These are phyloP conservation scores for Spinellus fusiger DNA, from an alignment of 192 early-diverging fungal genomes.

Conservation along the genomic window DNA sequence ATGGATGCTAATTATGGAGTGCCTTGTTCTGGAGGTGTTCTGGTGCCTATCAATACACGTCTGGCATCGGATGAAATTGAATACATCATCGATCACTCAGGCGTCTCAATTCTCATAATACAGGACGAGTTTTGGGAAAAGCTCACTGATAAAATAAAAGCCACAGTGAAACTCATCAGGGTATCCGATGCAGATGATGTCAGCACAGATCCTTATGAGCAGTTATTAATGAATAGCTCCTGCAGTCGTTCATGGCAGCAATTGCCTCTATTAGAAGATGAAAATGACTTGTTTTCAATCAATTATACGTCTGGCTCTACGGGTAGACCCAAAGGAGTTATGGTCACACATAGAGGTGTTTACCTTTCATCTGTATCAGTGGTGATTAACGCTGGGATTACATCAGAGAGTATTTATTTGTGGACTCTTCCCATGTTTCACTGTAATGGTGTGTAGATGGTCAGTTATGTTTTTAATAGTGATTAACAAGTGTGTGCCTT, in stretches of 20 bases:
- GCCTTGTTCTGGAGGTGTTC: slow-evolving; percentile 46
- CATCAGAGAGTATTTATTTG: slow-evolving; percentile 40
- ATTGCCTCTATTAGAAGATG: slow-evolving; percentile 39
- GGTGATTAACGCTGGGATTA: slow-evolving; percentile 38
- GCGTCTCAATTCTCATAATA: slow-evolving; percentile 41
- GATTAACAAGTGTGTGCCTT: slow-evolving; percentile 2
- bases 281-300: slow-evolving; percentile 42
- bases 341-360: slow-evolving; percentile 46
- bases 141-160: slow-evolving; percentile 9
- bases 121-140: slow-evolving; percentile 36
- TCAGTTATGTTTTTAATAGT: background rate
- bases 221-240: slow-evolving; percentile 25
- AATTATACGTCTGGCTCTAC: slow-evolving; percentile 58
- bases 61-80: slow-evolving; percentile 43
- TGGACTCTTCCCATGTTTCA: slow-evolving; percentile 57
- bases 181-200: slow-evolving; percentile 14
- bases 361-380: slow-evolving; percentile 45
- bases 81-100: slow-evolving; percentile 51
- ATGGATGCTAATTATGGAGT: slow-evolving; percentile 59
- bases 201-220: slow-evolving; percentile 42
- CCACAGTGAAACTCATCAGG: background rate
- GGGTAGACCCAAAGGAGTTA: slow-evolving; percentile 51
- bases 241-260: slow-evolving; percentile 28
- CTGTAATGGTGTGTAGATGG: slow-evolving; percentile 33
- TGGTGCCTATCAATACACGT: slow-evolving; percentile 55